These are phyloP conservation scores for Heterobasidion irregulare DNA, from an alignment of 1,284 basidiomycete species.

Conservation along the genomic window DNA sequence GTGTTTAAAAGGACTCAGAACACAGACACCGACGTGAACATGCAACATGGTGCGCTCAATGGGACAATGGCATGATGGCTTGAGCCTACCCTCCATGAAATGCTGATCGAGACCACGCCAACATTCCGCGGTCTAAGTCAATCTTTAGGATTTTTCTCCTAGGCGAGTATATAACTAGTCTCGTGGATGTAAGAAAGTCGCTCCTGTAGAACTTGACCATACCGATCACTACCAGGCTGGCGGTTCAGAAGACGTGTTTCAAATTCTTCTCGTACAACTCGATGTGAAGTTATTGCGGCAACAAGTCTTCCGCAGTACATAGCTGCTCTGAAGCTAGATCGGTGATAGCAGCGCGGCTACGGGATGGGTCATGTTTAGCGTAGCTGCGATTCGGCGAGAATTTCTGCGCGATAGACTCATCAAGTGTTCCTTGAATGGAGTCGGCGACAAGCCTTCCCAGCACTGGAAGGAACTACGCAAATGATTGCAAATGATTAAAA, in stretches of 20 bases:
- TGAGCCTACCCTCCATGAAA: no score
- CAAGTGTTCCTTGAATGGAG: constrained; percentile 57
- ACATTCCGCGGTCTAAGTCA: no score
- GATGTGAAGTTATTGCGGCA: constrained; percentile 9
- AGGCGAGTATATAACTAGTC: no score
- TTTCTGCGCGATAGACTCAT: constrained; percentile 38
- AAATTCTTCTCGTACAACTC: neutral
- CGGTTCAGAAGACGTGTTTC: neutral
- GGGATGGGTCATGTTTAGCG: constrained; percentile 23
- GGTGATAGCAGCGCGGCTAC: constrained; percentile 19
- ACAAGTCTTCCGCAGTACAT: constrained; percentile 39
- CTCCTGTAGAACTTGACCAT: no score
- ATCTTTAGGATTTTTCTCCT: no score
- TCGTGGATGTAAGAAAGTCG: no score
- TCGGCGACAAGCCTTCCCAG: constrained; percentile 73
- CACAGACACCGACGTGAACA: no score
- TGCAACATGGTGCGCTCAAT: no score
- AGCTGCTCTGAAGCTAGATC: constrained; percentile 41
- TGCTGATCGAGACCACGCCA: no score
- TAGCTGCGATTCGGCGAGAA: constrained; percentile 41
- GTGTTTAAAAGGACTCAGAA: no score
- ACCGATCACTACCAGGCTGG: neutral
- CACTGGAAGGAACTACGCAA: constrained; percentile 67
- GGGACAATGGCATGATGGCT: no score
- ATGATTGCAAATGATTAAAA: neutral